These are phyloP conservation scores for Candida broadrunensis DNA, from an alignment of 805 yeast genomes.

Conservation along the genomic window DNA sequence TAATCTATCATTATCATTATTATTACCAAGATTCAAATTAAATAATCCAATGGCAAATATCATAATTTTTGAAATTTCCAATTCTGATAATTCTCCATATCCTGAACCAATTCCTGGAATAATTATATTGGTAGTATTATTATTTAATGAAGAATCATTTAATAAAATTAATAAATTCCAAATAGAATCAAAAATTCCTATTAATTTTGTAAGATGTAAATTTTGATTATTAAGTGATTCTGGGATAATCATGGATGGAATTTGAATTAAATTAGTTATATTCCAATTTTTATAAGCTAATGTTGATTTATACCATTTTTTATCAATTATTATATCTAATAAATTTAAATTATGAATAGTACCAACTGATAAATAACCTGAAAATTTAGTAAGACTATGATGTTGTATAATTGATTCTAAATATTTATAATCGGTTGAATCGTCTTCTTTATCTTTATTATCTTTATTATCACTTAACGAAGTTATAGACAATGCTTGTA, in stretches of 20 bases:
- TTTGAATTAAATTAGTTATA: slow-evolving; percentile 6
- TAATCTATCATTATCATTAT: background rate
- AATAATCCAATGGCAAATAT: slow-evolving; percentile 16
- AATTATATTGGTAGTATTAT: slow-evolving; percentile 9
- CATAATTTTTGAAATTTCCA: slow-evolving; percentile 15
- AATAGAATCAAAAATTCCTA: slow-evolving; percentile 14
- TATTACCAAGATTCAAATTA: slow-evolving; percentile 6
- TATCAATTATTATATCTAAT: slow-evolving; percentile 2
- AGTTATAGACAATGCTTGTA: slow-evolving; percentile 10
- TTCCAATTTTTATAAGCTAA: slow-evolving; percentile 8
- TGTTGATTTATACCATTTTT: slow-evolving; percentile 5
- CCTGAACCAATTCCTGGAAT: slow-evolving; percentile 29
- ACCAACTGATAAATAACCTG: slow-evolving; percentile 18
- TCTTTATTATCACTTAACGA: slow-evolving; percentile 1
- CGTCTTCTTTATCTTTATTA: too few relatives aligned
- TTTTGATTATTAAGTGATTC: slow-evolving; percentile 5
- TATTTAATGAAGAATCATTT: background rate
- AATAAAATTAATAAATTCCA: slow-evolving; percentile 17
- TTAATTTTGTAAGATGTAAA: background rate
- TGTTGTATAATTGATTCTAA: slow-evolving; percentile 15
- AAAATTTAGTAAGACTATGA: slow-evolving; percentile 8
- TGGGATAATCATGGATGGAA: slow-evolving; percentile 26
- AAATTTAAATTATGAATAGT: slow-evolving; percentile 12
- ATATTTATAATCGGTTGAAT: slow-evolving; percentile 7
- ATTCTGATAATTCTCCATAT: slow-evolving; percentile 16